Percentiles rank a stretch among this genome's conserved stretches.
Conservation (phyloP, 1,284 basidiomycete genomes). For the Ganoderma lucidum region DNA sequence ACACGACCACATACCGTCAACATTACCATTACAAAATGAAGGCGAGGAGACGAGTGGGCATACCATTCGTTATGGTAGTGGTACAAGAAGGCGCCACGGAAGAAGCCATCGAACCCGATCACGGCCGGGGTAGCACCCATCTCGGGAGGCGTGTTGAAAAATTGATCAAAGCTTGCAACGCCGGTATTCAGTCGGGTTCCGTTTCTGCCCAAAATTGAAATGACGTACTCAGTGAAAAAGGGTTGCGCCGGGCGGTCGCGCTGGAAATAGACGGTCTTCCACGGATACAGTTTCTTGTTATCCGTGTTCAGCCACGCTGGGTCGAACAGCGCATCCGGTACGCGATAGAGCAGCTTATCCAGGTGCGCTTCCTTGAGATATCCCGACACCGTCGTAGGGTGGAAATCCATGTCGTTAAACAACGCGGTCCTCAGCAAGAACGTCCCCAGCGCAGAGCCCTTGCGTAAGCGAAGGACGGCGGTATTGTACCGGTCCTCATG, state of each 20-base stretch:
- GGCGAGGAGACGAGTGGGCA: slow-evolving; percentile 25
- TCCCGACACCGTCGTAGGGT: slow-evolving; percentile 69
- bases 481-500: slow-evolving; percentile 75
- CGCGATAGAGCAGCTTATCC: slow-evolving; percentile 64
- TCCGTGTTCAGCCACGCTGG: slow-evolving; percentile 71
- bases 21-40: background rate
- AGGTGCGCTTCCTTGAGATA: slow-evolving; percentile 70
- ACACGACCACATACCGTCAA: slow-evolving; percentile 5
- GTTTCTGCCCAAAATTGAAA: background rate
- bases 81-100: slow-evolving; percentile 75
- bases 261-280: slow-evolving; percentile 61
- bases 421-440: slow-evolving; percentile 75
- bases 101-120: slow-evolving; percentile 73
- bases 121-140: slow-evolving; percentile 61
- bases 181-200: background rate
- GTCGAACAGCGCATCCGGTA: slow-evolving; percentile 77
- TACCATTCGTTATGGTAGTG: slow-evolving; percentile 66
- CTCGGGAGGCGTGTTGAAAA: slow-evolving; percentile 67
- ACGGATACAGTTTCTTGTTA: slow-evolving; percentile 18
- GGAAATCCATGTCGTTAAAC: slow-evolving; percentile 74
- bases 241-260: slow-evolving; percentile 72
- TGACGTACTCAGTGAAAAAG: slow-evolving; percentile 64
- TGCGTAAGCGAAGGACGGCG: slow-evolving; percentile 71
- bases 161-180: slow-evolving; percentile 60
- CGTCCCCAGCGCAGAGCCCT: slow-evolving; percentile 66